A percentile compares a stretch with the other conserved stretches of the same genome.
These are phyloP conservation scores for Suillus sp. DNA, from an alignment of 768 basidiomycete genomes.

Conservation along the genomic window DNA sequence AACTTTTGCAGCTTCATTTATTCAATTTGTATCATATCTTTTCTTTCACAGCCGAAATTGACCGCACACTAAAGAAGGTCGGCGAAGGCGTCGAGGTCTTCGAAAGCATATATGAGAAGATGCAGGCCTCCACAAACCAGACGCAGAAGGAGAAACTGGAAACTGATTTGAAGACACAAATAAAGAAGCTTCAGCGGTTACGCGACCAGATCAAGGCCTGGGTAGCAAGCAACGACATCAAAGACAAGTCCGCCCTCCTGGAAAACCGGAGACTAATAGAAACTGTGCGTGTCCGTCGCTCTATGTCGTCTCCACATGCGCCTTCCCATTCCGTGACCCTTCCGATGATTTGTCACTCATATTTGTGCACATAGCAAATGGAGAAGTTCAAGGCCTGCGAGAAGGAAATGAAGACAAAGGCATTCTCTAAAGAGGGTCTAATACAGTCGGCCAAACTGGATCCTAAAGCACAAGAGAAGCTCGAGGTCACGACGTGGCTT, in stretches of 20 bases:
- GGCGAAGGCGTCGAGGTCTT: slow-evolving; percentile 93
- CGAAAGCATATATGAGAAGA: slow-evolving; percentile 97
- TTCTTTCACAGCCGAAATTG: slow-evolving; percentile 84
- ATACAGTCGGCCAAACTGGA: slow-evolving; percentile 93
- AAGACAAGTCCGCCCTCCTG: slow-evolving; percentile 91
- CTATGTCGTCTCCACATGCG: not conserved
- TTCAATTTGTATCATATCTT: slow-evolving; percentile 6
- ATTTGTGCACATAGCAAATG: slow-evolving; percentile 82
- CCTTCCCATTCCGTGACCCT: slow-evolving; percentile 18
- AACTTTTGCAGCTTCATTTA: not conserved
- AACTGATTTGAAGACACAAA: slow-evolving; percentile 94
- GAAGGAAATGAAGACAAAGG: slow-evolving; percentile 99
- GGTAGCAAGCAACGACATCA: slow-evolving; percentile 97
- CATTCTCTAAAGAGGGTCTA: slow-evolving; percentile 97
- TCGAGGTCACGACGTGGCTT: slow-evolving; percentile 86
- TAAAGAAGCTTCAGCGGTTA: slow-evolving; percentile 89
- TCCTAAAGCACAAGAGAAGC: slow-evolving; percentile 96
- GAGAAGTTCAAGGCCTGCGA: slow-evolving; percentile 99
- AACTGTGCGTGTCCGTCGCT: slow-evolving; percentile 62
- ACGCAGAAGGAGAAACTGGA: slow-evolving; percentile 99
- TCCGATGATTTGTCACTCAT: slow-evolving; percentile 12
- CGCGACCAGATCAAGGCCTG: slow-evolving; percentile 93
- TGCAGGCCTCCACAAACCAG: slow-evolving; percentile 93
- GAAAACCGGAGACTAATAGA: slow-evolving; percentile 97
- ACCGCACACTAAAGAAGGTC: slow-evolving; percentile 98